Evolutionary conservation across 345 rosid genomes (phyloP).

Genomic region (Dipteronia dyeriana): DNA sequence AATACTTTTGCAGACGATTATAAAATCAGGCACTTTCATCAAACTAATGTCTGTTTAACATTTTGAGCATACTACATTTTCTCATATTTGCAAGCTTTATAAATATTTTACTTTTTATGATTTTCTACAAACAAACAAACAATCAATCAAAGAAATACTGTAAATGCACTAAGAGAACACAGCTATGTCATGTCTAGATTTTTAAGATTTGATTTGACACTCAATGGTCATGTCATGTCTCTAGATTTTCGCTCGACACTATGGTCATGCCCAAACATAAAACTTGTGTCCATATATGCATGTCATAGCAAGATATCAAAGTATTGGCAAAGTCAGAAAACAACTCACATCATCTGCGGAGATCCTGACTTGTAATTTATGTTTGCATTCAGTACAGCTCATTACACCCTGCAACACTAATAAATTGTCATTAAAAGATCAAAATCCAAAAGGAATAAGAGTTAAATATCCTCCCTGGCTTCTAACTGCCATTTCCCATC

Average conservation of each 20-base stretch:
- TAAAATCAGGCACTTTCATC: neutral
- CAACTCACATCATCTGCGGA: slow-evolving; percentile 93
- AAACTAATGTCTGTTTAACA: neutral
- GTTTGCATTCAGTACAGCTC: slow-evolving; percentile 90
- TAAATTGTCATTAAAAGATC: slow-evolving; percentile 20
- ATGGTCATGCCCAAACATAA: neutral
- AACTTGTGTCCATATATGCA: neutral
- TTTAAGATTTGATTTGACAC: neutral
- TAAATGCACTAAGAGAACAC: neutral
- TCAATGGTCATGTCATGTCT: neutral
- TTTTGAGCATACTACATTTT: neutral
- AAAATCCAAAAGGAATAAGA: slow-evolving; percentile 4
- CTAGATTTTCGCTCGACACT: neutral
- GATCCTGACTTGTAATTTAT: slow-evolving; percentile 78
- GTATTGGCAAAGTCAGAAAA: slow-evolving; percentile 8
- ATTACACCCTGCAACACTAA: slow-evolving; percentile 72
- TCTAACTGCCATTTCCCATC: neutral
- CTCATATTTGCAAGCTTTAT: neutral
- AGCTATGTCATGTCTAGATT: neutral
- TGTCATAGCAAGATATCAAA: neutral
- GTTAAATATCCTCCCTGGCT: neutral
- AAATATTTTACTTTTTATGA: neutral
- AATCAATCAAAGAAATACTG: neutral
- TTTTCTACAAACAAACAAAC: neutral
- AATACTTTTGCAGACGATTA: neutral